A percentile compares a stretch with the other conserved stretches of the same genome.
These are phyloP conservation scores for Exophiala bonariae DNA, from an alignment of 2,329 filamentous ascomycete species.

Conservation along the genomic window DNA sequence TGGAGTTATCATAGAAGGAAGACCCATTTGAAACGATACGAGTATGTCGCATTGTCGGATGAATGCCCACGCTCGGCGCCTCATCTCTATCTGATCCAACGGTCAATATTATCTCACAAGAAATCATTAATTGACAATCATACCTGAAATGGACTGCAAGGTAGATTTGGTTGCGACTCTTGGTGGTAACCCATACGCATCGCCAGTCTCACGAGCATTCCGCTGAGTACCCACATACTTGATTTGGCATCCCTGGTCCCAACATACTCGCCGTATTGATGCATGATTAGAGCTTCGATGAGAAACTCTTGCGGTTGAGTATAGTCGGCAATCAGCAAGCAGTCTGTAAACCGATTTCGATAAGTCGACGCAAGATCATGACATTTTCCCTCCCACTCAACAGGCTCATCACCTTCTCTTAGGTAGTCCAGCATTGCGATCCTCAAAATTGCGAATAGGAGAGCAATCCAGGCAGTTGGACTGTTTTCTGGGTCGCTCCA, in stretches of 20 bases:
- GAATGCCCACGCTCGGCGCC: conserved; percentile 30
- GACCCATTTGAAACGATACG: conserved; percentile 32
- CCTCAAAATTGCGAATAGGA: conserved; percentile 13
- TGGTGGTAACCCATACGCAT: conserved; percentile 33
- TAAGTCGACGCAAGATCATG: conserved; percentile 14
- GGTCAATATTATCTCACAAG: background rate
- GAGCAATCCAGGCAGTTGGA: conserved; percentile 8
- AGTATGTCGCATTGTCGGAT: conserved; percentile 30
- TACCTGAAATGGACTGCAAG: conserved; percentile 27
- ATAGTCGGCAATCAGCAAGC: conserved; percentile 29
- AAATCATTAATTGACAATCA: background rate
- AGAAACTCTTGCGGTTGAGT: conserved; percentile 25
- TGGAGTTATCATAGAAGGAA: conserved; percentile 29
- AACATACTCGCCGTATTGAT: conserved; percentile 29
- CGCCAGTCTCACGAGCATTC: conserved; percentile 28
- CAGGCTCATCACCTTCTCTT: conserved; percentile 13
- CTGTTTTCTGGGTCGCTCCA: conserved; percentile 9
- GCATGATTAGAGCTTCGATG: conserved; percentile 27
- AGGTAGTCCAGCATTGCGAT: conserved; percentile 17
- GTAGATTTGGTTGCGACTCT: conserved; percentile 27
- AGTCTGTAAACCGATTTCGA: conserved; percentile 19
- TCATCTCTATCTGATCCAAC: conserved; percentile 28
- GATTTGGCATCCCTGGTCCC: conserved; percentile 28
- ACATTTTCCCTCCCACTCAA: conserved; percentile 14
- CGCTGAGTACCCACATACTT: conserved; percentile 28